Evolutionary conservation across 2,329 filamentous ascomycete species (phyloP), one percentile per base, ranked within the genome.

Genomic region (Annulohypoxylon truncatum): DNA sequence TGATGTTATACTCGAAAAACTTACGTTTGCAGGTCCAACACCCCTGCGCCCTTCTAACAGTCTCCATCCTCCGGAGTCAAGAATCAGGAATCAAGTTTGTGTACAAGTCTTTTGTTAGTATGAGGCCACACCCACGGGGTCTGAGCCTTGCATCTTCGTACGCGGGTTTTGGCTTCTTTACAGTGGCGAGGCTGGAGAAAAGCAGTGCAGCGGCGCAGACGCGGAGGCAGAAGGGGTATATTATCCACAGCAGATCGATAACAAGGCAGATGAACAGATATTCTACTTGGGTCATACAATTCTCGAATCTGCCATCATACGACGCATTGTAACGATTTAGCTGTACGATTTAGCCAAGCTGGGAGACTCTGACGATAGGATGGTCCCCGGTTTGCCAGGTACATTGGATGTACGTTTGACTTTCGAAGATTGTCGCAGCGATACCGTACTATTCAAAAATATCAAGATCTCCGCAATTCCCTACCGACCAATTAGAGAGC

Each of bases 11-110:
- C 44, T 62, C 58, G 40, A 48, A 28, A 65, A 35, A 73, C 76
- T 76, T 73, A 81, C 79, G 77, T 76, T 81, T 82, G 73, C 80
- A 82, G 26, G 79, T 82, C 80, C 80, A 82, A 61, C 79, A 82
- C 64, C 78, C 78, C 61, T 79, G 77, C 53, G 74, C 73, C 60
- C 76, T 72, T 72, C 71, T 76, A 61, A 74, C 72, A 42, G 71
- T 71, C 67, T 77, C 74, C 75, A 77, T 77, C 52, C 68, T 65
- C 60, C 55, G 26, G 52, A 53, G 57, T 48, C 13, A 48, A 50
- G 61, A 54, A 69, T 31, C 55, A 64, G 61, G 61, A 35, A n/a
- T 35, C 31, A 35, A n/a, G 38, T 42, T 61, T 40, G 33, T 12
- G 42, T 58, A 46, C 61, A 65, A 72, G 62, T 67, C 66, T 70